Base-by-base conservation (phyloP, 305 asterid species). In the Solanum aculeatissimum region DNA sequence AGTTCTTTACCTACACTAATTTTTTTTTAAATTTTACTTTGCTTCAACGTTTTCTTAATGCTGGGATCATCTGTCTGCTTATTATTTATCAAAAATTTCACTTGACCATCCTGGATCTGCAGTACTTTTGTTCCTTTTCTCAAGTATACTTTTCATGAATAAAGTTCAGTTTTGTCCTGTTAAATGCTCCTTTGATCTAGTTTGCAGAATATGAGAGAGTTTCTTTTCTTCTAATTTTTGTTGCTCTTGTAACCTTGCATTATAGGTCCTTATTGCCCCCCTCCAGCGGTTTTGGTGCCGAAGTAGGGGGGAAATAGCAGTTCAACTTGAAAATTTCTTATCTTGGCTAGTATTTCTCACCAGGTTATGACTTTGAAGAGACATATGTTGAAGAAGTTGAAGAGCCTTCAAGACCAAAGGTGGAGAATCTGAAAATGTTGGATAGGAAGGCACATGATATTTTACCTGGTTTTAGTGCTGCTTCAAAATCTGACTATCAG, bases 321-420 rank as follows among this genome's bases (percentile, higher is more conserved):
- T 27, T 78, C 49, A 53, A 27, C n/a, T 1, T 78, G 83, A 5
- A 78, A 19, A 19, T 53, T 78, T 78, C 66, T 78, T 78, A 78
- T 78, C 49, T 51, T 78, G 83, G 12, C 83, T 53, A 53, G 43
- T 29, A 79, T 84, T 85, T 80, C 87, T 85, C 45, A 85, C 58
- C 94, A 97, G 99, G 94, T 87, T 92, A 92, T 85, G 94, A 94
- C 83, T 91, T 94, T 85, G 95, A 92, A 92, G 98, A 90, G 80
- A 88, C 89, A 43, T 90, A 92, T 85, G 91, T 95, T 83, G 97
- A 95, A 89, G 97, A 95, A 85, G 89, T 92, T 84, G 98, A 97
- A 86, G 99, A 95, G 85, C 95, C 98, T 88, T 87, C 96, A 85
- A 86, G 84, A 85, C 93, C 86, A 54, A 91, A 89, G 75, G 85